phyloP scores from a whole-genome alignment of 169 alveolate species.

The Plasmodium chabaudi region DNA sequence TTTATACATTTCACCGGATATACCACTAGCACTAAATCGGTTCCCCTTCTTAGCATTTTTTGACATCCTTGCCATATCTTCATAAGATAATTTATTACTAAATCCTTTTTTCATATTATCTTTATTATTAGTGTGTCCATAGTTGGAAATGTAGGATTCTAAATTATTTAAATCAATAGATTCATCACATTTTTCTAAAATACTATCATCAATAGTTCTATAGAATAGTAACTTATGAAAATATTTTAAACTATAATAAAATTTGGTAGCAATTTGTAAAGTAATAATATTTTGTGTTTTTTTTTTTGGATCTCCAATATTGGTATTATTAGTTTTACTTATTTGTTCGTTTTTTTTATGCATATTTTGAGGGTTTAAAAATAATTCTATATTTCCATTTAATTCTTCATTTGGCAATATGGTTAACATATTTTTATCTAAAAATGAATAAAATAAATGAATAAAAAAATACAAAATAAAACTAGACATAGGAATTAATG shows the following conservation, averaged over 20 bases:
- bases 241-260: slow-evolving; percentile 41
- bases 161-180: background rate
- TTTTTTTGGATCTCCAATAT: no score
- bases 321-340: no score
- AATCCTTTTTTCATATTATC: background rate
- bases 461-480: slow-evolving; percentile 54
- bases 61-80: background rate
- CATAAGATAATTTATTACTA: background rate
- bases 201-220: slow-evolving; percentile 38
- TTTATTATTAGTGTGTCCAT: background rate
- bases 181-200: background rate
- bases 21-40: no score
- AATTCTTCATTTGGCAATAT: slow-evolving; percentile 1
- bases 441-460: slow-evolving; percentile 69
- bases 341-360: no score
- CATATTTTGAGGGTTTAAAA: slow-evolving; percentile 5
- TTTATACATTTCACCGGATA: background rate
- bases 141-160: background rate
- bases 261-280: slow-evolving; percentile 61
- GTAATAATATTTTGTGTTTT: slow-evolving; percentile 23
- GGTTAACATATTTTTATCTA: slow-evolving; percentile 27
- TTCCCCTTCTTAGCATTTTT: background rate
- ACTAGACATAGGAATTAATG: slow-evolving; percentile 53
- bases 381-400: slow-evolving; percentile 15
- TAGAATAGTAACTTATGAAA: slow-evolving; percentile 32